phyloP scores from a whole-genome alignment of 495 filamentous ascomycete genomes.

The Choiromyces venosus region DNA sequence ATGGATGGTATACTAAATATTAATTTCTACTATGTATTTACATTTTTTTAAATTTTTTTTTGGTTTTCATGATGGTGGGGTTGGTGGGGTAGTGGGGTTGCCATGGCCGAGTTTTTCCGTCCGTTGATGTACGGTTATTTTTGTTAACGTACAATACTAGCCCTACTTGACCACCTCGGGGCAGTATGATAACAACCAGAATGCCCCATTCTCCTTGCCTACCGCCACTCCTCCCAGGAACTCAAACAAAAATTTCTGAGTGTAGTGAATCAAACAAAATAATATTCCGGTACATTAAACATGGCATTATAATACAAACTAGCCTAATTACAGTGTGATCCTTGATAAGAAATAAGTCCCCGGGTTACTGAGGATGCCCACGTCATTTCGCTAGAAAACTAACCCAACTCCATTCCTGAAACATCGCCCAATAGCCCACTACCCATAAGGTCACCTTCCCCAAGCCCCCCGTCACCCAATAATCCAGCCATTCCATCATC shows the following conservation, averaged over 20 bases:
- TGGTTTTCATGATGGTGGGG: too few relatives aligned
- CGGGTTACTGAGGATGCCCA: not conserved
- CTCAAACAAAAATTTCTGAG: not conserved
- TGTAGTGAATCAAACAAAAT: not conserved
- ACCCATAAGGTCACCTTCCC: constrained; percentile 31
- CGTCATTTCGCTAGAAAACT: not conserved
- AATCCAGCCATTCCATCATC: constrained; percentile 32
- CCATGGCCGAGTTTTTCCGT: too few relatives aligned
- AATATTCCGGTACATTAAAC: not conserved
- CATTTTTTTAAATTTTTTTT: too few relatives aligned
- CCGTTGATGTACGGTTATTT: too few relatives aligned
- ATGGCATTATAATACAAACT: constrained; percentile 1
- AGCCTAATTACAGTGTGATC: not conserved
- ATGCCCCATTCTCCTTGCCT: not conserved
- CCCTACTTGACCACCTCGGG: not conserved
- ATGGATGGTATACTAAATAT: too few relatives aligned
- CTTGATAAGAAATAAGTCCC: not conserved
- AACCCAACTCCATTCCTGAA: constrained; percentile 32
- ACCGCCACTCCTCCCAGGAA: not conserved
- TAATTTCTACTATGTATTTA: too few relatives aligned
- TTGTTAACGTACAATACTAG: too few relatives aligned
- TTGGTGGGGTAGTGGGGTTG: too few relatives aligned
- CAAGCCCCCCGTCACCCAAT: constrained; percentile 30
- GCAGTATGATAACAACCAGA: not conserved
- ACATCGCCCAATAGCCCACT: constrained; percentile 36